phyloP scores from a whole-genome alignment of 176 grass and related monocot genomes.

The Avena eriantha region DNA sequence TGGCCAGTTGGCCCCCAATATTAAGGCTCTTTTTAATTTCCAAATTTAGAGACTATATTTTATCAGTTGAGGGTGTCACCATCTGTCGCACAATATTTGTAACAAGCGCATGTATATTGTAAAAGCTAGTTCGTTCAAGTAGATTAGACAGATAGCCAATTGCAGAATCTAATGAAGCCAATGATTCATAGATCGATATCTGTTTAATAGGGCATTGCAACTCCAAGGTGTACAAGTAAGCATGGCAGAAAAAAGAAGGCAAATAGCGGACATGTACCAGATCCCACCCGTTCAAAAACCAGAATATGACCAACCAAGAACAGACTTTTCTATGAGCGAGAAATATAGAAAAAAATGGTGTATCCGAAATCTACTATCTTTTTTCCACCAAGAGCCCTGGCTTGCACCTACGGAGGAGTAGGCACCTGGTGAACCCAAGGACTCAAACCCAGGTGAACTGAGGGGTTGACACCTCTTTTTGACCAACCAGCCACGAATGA shows the following conservation, averaged over 20 bases:
- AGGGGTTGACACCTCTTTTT: not conserved
- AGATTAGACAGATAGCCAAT: not conserved
- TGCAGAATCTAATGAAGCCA: not conserved
- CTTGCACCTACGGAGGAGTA: not conserved
- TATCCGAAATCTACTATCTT: not conserved
- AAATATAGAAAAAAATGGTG: not conserved
- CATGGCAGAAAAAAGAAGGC: not conserved
- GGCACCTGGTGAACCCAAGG: not conserved
- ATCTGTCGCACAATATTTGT: not conserved
- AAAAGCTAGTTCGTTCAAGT: not conserved
- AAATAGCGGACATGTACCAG: not conserved
- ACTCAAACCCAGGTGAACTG: not conserved
- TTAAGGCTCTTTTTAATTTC: not conserved
- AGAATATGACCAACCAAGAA: conserved; percentile 6
- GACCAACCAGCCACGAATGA: not conserved
- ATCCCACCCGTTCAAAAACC: not conserved
- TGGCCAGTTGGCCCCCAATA: not conserved
- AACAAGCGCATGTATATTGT: not conserved
- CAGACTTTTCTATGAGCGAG: not conserved
- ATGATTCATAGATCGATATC: not conserved
- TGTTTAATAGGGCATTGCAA: not conserved
- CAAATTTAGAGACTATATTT: not conserved
- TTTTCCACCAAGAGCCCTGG: not conserved
- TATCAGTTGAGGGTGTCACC: not conserved
- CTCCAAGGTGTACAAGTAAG: conserved; percentile 5